These are phyloP conservation scores for Bolboschoenoplectus hybrid DNA, from an alignment of 202 grass and related monocot genomes.

Conservation along the genomic window DNA sequence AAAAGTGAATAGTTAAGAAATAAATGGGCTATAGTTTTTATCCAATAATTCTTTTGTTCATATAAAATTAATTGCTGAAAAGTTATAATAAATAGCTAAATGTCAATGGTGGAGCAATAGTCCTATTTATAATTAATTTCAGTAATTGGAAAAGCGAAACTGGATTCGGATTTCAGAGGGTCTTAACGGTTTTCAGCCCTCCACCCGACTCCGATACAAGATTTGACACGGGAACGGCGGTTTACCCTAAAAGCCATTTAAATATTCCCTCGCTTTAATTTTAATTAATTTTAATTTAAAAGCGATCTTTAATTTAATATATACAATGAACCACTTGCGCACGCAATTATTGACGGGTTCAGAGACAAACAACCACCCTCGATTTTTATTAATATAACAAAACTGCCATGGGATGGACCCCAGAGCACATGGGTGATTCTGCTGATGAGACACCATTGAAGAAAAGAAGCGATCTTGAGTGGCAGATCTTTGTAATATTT, in stretches of 20 bases:
- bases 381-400: not conserved
- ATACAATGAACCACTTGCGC: not conserved
- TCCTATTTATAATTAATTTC: too few relatives aligned
- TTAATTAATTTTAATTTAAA: not conserved
- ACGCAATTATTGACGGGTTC: conserved; percentile 38
- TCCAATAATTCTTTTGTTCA: too few relatives aligned
- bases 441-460: not conserved
- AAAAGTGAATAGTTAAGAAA: too few relatives aligned
- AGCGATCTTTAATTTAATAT: not conserved
- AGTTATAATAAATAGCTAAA: too few relatives aligned
- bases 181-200: not conserved
- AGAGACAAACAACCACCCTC: not conserved
- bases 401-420: conserved; percentile 15
- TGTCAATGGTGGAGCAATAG: too few relatives aligned
- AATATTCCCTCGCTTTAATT: conserved; percentile 18
- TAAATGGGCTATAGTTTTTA: too few relatives aligned
- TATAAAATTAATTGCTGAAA: too few relatives aligned
- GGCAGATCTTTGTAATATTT: conserved; percentile 22
- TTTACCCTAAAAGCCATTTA: conserved; percentile 19
- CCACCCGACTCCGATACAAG: not conserved
- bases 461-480: not conserved
- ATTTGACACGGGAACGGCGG: conserved; percentile 1
- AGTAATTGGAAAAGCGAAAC: not conserved
- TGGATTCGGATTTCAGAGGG: not conserved
- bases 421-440: not conserved